Evolutionary conservation across 2,329 filamentous ascomycete genomes (phyloP).

Genomic region (Verticillium klebahnii): DNA sequence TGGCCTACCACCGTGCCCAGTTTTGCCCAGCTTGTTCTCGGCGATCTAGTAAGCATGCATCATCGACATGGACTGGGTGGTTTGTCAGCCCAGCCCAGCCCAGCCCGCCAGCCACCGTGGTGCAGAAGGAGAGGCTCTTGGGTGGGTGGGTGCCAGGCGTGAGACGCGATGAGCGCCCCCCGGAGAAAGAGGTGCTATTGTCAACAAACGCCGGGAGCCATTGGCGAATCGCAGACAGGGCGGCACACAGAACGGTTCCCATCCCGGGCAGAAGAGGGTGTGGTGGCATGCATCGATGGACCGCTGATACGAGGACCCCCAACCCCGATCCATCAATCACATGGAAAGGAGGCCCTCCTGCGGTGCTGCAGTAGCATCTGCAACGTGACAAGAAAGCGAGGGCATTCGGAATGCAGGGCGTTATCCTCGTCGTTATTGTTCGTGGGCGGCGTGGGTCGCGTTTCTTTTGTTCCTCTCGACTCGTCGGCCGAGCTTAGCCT

Average conservation of each 20-base stretch:
- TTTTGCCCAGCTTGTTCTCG: background rate
- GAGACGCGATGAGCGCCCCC: background rate
- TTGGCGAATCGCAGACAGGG: background rate
- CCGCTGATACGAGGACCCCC: background rate
- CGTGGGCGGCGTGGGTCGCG: background rate
- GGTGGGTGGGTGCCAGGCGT: background rate
- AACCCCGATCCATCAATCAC: background rate
- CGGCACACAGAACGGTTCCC: background rate
- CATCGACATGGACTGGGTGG: background rate
- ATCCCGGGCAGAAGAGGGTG: background rate
- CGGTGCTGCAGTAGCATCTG: background rate
- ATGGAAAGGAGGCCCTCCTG: background rate
- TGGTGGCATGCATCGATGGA: background rate
- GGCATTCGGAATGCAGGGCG: background rate
- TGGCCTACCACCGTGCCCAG: background rate
- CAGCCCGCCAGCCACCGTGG: background rate
- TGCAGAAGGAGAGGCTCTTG: background rate
- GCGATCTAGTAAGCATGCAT: background rate
- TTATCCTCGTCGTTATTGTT: background rate
- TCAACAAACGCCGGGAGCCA: background rate
- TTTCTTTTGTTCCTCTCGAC: background rate
- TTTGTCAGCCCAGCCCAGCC: background rate
- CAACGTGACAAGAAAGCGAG: background rate
- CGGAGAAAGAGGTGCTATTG: background rate
- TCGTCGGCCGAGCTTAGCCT: background rate